Base-by-base conservation (phyloP, 805 yeast species). In the Wickerhamiella vanderwaltii region DNA sequence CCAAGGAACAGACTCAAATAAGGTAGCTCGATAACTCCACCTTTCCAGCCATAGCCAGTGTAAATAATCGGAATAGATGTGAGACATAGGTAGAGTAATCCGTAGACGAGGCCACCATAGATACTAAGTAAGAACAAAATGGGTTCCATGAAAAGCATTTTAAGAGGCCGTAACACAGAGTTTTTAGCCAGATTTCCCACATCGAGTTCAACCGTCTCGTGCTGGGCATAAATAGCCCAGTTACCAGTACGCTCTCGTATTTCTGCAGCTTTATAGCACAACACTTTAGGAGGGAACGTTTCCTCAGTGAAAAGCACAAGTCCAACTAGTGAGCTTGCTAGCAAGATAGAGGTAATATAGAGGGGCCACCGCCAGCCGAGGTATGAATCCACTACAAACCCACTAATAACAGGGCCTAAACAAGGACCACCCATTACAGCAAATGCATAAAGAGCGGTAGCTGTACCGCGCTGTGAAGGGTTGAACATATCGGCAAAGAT, bases 221-320 rank as follows among this genome's bases (percentile, higher is more conserved):
- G 93, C 62, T 83, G 93, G 17, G 96, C 83, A 84, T 85, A 84
- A 48, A 83, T 82, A 53, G 80, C 80, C 46, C 68, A 67, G 58
- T 86, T 81, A 35, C 91, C 87, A 5, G 95, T 81, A 57, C 77
- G 79, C 53, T 72, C 69, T 63, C 95, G 73, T 52, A 85, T 56
- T 54, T 59, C 69, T 41, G 59, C 61, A 15, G 95, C 95, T 55
- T 78, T 72, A 30, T 56, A 66, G 51, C 77, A 75, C 47, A 84
- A 66, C 39, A 85, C 76, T 0, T 52, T 48, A 15, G 61, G 61
- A 6, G 56, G 59, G 46, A 65, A 69, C 6, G 62, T 60, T 61
- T 67, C 59, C 56, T 61, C 22, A 47, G 47, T 20, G 53, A 43
- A 35, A 57, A 64, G 1, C 60, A 68, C 70, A 38, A 64, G 58